Evolutionary conservation across 371 early-diverging fungal genomes (phyloP), one percentile per base, ranked within the genome.

Genomic region (Gilbertella persicaria): DNA sequence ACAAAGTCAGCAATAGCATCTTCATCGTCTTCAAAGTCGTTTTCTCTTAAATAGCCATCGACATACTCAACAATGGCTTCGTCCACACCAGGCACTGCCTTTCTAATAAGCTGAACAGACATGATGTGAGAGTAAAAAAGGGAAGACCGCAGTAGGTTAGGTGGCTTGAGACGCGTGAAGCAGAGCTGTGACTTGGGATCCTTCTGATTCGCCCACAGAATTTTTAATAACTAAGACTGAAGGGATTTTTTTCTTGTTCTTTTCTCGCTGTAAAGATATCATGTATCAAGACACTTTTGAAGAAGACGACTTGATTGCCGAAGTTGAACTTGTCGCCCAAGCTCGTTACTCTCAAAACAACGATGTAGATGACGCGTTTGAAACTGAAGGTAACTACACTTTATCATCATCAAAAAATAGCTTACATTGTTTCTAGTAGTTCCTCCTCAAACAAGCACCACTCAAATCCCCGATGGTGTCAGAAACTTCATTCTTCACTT

Each of bases 1-100:
- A 96, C 81, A 58, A 95, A 91, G 45, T 94, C 96, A 24, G 75
- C 50, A 36, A 97, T 80, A 5, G 87, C 88, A 48, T 87, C 90
- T 35, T 84, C 82, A 20, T 80, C 81, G 60, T 91, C 94, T 50
- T 77, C 81, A 54, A 75, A 54, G 21, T 75, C 71, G 42, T 80
- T 80, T 43, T 93, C 96, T 35, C 85, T 82, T 12, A 97, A 80
- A 66, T 92, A 95, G 12, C 93, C 93, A 39, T 85, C 78, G 48
- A 93, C 78, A 64, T 91, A 93, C 29, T 91, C 89, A 42, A 89
- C 60, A 62, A 93, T 85, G 17, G 90, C 79, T 28, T 86, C 85
- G 69, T 92, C 92, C 6, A 88, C 78, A 41, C 77, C 87, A 12
- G 91, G 90, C 25, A 89, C 79, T 21, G 86, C 73, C 60, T 73